A percentile compares a stretch with the other conserved stretches of the same genome.
Conservation (phyloP, 2,329 filamentous ascomycete species). For the Fusarium torreyae region DNA sequence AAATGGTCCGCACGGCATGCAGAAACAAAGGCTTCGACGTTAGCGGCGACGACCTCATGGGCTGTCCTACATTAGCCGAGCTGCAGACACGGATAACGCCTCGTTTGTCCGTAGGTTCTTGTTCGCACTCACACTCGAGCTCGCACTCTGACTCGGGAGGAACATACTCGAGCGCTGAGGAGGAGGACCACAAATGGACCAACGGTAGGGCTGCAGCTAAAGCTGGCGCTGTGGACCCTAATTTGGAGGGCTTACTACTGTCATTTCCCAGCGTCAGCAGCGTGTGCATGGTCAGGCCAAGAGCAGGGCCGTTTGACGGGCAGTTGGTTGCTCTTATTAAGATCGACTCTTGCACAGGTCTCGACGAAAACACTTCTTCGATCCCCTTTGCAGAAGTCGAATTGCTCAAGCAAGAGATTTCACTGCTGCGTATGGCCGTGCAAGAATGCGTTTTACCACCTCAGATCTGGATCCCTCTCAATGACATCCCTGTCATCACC, state of each 20-base stretch:
- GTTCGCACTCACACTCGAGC: not conserved
- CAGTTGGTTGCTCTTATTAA: slow-evolving; percentile 65
- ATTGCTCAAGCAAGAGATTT: slow-evolving; percentile 60
- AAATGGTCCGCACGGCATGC: slow-evolving; percentile 34
- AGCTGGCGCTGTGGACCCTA: slow-evolving; percentile 25
- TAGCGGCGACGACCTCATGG: slow-evolving; percentile 59
- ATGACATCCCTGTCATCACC: slow-evolving; percentile 61
- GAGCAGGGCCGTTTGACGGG: slow-evolving; percentile 66
- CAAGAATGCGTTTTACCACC: slow-evolving; percentile 58
- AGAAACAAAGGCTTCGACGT: slow-evolving; percentile 52
- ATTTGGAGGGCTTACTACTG: slow-evolving; percentile 58
- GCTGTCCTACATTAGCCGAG: slow-evolving; percentile 61
- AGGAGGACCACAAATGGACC: not conserved
- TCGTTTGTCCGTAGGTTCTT: not conserved
- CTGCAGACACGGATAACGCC: slow-evolving; percentile 58
- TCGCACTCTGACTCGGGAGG: slow-evolving; percentile 30
- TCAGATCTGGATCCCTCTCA: slow-evolving; percentile 64
- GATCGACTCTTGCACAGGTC: slow-evolving; percentile 46
- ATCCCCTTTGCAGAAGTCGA: slow-evolving; percentile 56
- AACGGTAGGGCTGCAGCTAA: slow-evolving; percentile 29
- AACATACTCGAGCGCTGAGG: slow-evolving; percentile 13
- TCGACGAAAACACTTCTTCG: slow-evolving; percentile 48
- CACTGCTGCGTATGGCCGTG: slow-evolving; percentile 59
- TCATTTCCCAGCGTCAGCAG: slow-evolving; percentile 59
- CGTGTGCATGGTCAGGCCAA: slow-evolving; percentile 62